These are phyloP conservation scores for Chytriomyces sp. DNA, from an alignment of 192 early-diverging fungal genomes.

Conservation along the genomic window DNA sequence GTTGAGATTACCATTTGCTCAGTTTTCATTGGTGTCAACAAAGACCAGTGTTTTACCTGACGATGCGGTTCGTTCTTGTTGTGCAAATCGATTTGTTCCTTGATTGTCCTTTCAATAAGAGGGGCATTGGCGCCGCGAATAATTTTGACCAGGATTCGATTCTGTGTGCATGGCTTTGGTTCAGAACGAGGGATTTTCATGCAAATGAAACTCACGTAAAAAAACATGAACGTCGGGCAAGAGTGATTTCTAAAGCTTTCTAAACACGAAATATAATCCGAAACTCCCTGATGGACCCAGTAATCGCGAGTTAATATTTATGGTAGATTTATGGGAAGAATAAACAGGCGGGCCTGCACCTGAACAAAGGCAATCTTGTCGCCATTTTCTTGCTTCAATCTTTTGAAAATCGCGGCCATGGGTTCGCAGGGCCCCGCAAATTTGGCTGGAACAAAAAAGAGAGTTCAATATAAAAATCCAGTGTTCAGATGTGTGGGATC, in stretches of 20 bases:
- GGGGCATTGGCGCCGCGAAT: slow-evolving; percentile 67
- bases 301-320: slow-evolving; percentile 11
- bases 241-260: slow-evolving; percentile 60
- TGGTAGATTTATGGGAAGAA: neutral
- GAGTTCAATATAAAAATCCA: neutral
- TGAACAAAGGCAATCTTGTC: slow-evolving; percentile 55
- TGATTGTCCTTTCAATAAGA: slow-evolving; percentile 57
- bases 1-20: too few relatives aligned
- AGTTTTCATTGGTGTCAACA: too few relatives aligned
- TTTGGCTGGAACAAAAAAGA: slow-evolving; percentile 46
- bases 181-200: neutral
- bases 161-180: slow-evolving; percentile 39
- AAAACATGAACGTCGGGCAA: slow-evolving; percentile 65
- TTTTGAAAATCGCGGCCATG: slow-evolving; percentile 65
- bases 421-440: slow-evolving; percentile 68
- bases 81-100: slow-evolving; percentile 60
- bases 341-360: slow-evolving; percentile 31
- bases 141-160: slow-evolving; percentile 53
- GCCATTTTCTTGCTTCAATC: slow-evolving; percentile 61
- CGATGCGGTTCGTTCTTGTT: slow-evolving; percentile 43
- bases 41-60: slow-evolving; percentile 34
- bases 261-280: slow-evolving; percentile 55
- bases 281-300: slow-evolving; percentile 45
- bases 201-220: slow-evolving; percentile 43
- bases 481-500: neutral